Percentiles rank a stretch among this genome's conserved stretches.
These are phyloP conservation scores for Strigomonas galati DNA, from an alignment of 208 protist genomes.

Conservation along the genomic window DNA sequence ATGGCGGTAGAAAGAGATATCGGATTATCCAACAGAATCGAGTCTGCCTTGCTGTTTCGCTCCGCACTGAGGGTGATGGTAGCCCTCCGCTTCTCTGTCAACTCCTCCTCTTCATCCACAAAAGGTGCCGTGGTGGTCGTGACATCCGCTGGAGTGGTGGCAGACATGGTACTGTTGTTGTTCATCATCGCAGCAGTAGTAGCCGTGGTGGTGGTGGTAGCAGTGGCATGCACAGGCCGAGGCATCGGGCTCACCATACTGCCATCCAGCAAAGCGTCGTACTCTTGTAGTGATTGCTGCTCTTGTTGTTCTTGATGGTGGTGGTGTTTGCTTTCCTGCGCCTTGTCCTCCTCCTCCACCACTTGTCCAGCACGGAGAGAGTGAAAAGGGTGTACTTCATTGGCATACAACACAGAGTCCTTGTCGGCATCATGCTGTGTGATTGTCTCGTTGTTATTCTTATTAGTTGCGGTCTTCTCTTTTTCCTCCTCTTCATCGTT, in stretches of 20 bases:
- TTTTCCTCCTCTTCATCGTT: not conserved
- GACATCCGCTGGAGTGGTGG: not conserved
- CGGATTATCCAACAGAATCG: not conserved
- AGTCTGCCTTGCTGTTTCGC: not conserved
- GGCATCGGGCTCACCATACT: slow-evolving; percentile 35
- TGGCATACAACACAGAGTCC: too few relatives aligned
- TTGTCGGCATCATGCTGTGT: too few relatives aligned
- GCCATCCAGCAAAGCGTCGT: slow-evolving; percentile 6
- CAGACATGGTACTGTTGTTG: slow-evolving; percentile 6
- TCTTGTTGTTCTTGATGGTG: not conserved
- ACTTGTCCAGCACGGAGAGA: not conserved
- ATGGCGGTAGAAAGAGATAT: too few relatives aligned
- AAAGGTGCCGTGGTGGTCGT: not conserved
- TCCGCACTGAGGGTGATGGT: not conserved
- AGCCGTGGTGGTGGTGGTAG: not conserved
- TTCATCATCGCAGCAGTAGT: not conserved
- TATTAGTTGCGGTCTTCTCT: too few relatives aligned
- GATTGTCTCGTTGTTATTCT: not conserved
- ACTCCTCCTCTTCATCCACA: not conserved
- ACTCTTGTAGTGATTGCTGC: not conserved
- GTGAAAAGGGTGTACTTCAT: not conserved
- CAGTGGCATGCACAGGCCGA: slow-evolving; percentile 16
- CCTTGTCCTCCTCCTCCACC: slow-evolving; percentile 8
- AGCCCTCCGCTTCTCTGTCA: not conserved
- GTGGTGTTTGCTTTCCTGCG: not conserved